Base-by-base conservation (phyloP, 2,329 filamentous ascomycete genomes). In the Aurifilum marmelostoma region DNA sequence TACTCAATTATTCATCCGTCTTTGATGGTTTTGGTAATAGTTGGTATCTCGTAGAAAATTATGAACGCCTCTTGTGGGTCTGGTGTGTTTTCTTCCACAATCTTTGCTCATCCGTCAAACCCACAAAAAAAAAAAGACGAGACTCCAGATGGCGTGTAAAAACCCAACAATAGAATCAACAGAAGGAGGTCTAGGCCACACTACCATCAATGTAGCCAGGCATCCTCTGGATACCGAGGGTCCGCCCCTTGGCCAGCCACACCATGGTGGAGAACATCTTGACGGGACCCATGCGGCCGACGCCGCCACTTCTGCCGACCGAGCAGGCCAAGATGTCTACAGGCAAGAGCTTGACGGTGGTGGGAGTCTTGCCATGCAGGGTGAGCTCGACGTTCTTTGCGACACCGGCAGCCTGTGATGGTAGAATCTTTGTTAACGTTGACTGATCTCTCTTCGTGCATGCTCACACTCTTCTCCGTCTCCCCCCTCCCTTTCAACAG, bases 331-430 rank as follows among this genome's bases (percentile, higher is more conserved):
- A 75, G 56, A 84, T 76, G 72, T 87, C 85, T 43, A 87, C 75
- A 1, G 83, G 82, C 63, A 85, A 75, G 7, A 79, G 80, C 76
- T 83, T 86, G 69, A 85, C 83, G 8, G 76, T 72, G 3, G 77
- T 70, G 24, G 84, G 83, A 18, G 75, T 68, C 76, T 83, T 83
- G 70, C 80, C 83, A 67, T 78, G 78, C 29, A 87, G 76, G 4
- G 76, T 80, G 18, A 82, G 79, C n/a, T 83, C 82, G 65, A 88
- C 78, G 73, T 88, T 88, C 78, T 84, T 85, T 61, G 79, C 83
- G 3, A 87, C 84, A 39, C 83, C 83, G 27, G 80, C 81, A 3
- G 85, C 84, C 83, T 68, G 24, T 59, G 27, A 68, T 50, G 67
- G 0, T 18, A 29, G 12, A 29, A 12, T n/a, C n/a, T n/a, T n/a